Conservation (phyloP, 495 filamentous ascomycete genomes). For the Chlorociboria aeruginascens region DNA sequence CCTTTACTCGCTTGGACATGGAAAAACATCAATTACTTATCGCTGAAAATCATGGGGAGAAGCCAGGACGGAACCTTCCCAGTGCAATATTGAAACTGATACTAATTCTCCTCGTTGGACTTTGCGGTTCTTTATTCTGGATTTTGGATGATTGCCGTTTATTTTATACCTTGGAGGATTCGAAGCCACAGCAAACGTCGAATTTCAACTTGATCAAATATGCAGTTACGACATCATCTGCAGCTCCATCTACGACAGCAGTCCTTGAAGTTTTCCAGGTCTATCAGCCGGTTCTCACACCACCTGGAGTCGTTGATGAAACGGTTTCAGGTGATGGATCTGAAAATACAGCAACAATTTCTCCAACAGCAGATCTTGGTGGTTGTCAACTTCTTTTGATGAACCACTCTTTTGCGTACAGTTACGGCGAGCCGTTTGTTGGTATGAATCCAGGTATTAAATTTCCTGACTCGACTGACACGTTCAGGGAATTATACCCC, state of each 20-base stretch:
- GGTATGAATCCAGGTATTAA: slow-evolving; percentile 35
- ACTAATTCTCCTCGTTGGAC: background rate
- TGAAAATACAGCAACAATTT: slow-evolving; percentile 14
- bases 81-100: background rate
- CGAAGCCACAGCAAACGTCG: background rate
- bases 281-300: slow-evolving; percentile 47
- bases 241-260: slow-evolving; percentile 5
- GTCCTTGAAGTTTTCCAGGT: slow-evolving; percentile 54
- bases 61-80: background rate
- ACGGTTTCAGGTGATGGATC: slow-evolving; percentile 26
- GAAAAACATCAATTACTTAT: background rate
- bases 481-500: slow-evolving; percentile 52
- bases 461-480: slow-evolving; percentile 1
- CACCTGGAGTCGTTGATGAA: slow-evolving; percentile 25
- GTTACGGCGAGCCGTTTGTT: slow-evolving; percentile 70
- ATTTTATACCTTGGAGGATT: background rate
- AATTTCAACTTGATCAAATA: slow-evolving; percentile 9
- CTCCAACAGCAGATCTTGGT: slow-evolving; percentile 4
- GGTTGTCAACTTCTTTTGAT: slow-evolving; percentile 51
- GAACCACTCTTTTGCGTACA: slow-evolving; percentile 60
- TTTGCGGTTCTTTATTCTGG: slow-evolving; percentile 1
- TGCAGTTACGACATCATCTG: background rate
- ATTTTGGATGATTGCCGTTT: slow-evolving; percentile 1
- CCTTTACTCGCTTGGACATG: too few species aligned
- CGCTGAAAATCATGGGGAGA: background rate